Evolutionary conservation across 2,329 filamentous ascomycete species (phyloP).

Genomic region (Botrytis deweyae): DNA sequence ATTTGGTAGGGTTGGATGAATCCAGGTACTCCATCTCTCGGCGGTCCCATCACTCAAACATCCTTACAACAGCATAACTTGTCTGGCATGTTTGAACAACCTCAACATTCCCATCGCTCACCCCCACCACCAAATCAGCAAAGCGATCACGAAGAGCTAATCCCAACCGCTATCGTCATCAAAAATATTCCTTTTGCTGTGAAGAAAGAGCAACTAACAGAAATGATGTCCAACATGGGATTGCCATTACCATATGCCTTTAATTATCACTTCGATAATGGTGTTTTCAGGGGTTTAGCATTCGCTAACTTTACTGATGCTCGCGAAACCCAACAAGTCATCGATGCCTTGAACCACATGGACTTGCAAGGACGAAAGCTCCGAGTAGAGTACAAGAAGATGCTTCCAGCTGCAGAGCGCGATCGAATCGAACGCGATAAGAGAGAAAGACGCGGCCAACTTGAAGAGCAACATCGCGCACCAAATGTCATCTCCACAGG

Average conservation of each 20-base stretch:
- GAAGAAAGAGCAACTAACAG: slow-evolving; percentile 91
- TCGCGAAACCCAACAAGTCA: slow-evolving; percentile 89
- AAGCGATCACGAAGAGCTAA: slow-evolving; percentile 69
- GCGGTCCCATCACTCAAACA: slow-evolving; percentile 12
- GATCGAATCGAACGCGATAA: slow-evolving; percentile 97
- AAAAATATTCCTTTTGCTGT: slow-evolving; percentile 99
- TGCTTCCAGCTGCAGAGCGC: slow-evolving; percentile 91
- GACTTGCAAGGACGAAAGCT: slow-evolving; percentile 93
- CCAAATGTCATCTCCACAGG: slow-evolving; percentile 43
- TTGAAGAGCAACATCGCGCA: slow-evolving; percentile 92
- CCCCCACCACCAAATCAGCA: slow-evolving; percentile 30
- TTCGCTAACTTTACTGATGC: slow-evolving; percentile 98
- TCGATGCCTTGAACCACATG: slow-evolving; percentile 91
- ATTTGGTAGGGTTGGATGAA: slow-evolving; percentile 38
- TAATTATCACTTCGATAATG: slow-evolving; percentile 99
- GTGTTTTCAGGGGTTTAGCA: slow-evolving; percentile 90
- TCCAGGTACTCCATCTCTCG: slow-evolving; percentile 55
- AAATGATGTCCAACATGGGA: slow-evolving; percentile 90
- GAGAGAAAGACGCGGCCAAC: slow-evolving; percentile 88
- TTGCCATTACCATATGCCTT: slow-evolving; percentile 96
- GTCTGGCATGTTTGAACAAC: slow-evolving; percentile 32
- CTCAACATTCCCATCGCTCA: slow-evolving; percentile 28
- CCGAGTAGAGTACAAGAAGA: slow-evolving; percentile 98
- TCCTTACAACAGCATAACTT: slow-evolving; percentile 22
- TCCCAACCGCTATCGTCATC: slow-evolving; percentile 97